Base-by-base conservation (phyloP, 2,329 filamentous ascomycete genomes). In the Gliomastix tumulicola region DNA sequence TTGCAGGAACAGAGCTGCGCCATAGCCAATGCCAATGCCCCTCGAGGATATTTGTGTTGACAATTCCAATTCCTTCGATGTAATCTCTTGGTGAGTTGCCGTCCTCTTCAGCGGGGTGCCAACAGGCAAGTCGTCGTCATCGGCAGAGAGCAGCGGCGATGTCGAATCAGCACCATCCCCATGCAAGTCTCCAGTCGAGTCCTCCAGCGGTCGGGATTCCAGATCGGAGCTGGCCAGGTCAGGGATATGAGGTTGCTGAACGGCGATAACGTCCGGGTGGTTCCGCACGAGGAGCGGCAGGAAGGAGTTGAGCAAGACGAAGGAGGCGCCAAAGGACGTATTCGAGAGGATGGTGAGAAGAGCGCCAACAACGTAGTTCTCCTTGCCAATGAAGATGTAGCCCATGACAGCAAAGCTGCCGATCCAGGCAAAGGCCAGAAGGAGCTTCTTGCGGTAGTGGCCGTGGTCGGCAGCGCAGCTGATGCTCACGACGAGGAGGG, bases 391-490 rank as follows among this genome's bases (percentile, higher is more conserved):
- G 19, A 83, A 81, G 34, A 98, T 74, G 63, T 94, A 97, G 5
- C 84, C 67, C 86, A 97, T 96, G 32, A 89, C 94, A 20, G 83
- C 75, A 32, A 84, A 61, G 47, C 88, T 84, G 30, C 92, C 92
- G 17, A 82, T 66, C 57, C 86, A 84, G 21, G 84, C 92, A 57
- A 97, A 97, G n/a, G 63, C 68, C 15, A 97, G 68, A 16, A 98
- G 70, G 16, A 98, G 74, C 37, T 80, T 84, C 69, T 97, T 98
- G 41, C 92, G 81, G 65, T 89, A 92, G 48, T 77, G 83, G 44
- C 92, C 92, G 60, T 97, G 90, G 57, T 98, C 92, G 39, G 92
- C 92, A 7, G 90, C 89, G 38, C 87, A 92, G 53, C 88, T 95
- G 70, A 98, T 95, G 53, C 88, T 94, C 44, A 98, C 88, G 30